Percentiles rank a stretch among this genome's conserved stretches.
Evolutionary conservation across 2,329 filamentous ascomycete genomes (phyloP).

Genomic region (Fusarium decemcellulare): DNA sequence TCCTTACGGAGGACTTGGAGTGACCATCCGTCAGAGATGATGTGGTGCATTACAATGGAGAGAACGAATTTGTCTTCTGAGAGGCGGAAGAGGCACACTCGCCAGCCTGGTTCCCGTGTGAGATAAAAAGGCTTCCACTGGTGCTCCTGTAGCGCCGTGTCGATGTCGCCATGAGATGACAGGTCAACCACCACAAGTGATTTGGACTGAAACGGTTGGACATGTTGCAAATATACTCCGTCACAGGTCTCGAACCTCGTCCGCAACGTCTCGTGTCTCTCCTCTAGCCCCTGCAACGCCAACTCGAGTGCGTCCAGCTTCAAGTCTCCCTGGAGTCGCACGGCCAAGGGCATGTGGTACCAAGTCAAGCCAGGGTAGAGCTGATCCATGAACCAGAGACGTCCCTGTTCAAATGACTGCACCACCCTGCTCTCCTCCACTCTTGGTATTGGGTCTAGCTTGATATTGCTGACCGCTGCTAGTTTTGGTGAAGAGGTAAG

Average conservation of each 20-base stretch:
- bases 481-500: background rate
- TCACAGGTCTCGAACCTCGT: conserved; percentile 19
- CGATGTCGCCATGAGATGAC: background rate
- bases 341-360: conserved; percentile 22
- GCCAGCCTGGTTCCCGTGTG: background rate
- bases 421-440: too few species aligned
- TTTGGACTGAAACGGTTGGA: conserved; percentile 5
- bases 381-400: conserved; percentile 35
- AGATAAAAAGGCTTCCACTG: background rate
- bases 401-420: conserved; percentile 35
- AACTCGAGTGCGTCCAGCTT: conserved; percentile 1
- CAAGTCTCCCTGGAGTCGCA: conserved; percentile 17
- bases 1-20: conserved; percentile 27
- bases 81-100: conserved; percentile 1
- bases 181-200: background rate
- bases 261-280: conserved; percentile 25
- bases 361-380: conserved; percentile 15
- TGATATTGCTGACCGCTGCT: background rate
- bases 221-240: conserved; percentile 11
- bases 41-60: conserved; percentile 35
- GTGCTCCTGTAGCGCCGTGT: background rate
- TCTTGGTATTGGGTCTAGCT: background rate
- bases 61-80: conserved; percentile 18
- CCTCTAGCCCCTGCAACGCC: conserved; percentile 19
- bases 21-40: conserved; percentile 36